Conservation (phyloP, 345 rosid species). For the Eucalyptus pauciflora region DNA sequence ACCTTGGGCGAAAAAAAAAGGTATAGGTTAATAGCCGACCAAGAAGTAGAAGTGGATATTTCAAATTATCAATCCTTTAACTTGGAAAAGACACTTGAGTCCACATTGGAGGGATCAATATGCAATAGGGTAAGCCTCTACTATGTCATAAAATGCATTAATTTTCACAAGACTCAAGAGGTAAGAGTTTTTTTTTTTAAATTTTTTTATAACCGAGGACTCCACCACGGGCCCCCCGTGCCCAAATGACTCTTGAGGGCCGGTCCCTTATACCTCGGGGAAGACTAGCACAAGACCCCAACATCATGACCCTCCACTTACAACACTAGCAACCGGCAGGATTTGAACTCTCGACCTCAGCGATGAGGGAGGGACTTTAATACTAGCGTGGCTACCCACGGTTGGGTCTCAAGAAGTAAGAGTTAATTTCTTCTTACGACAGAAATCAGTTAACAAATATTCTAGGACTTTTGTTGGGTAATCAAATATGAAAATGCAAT, state of each 20-base stretch:
- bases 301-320: too few species aligned
- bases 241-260: too few species aligned
- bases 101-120: background rate
- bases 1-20: background rate
- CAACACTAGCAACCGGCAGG: too few species aligned
- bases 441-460: background rate
- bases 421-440: background rate
- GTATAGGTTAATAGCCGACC: background rate
- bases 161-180: background rate
- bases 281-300: too few species aligned
- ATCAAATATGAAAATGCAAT: background rate
- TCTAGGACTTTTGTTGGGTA: background rate
- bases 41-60: background rate
- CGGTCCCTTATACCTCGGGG: too few species aligned
- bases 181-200: background rate
- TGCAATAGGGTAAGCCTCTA: background rate
- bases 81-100: background rate
- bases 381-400: too few species aligned
- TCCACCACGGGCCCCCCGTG: too few species aligned
- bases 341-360: too few species aligned
- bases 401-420: background rate
- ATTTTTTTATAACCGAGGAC: too few species aligned
- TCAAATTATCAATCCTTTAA: background rate
- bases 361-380: too few species aligned
- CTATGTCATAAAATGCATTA: background rate